Percentiles rank a stretch among this genome's conserved stretches.
These are phyloP conservation scores for Omphalea diandra DNA, from an alignment of 441 rosid species.

Conservation along the genomic window DNA sequence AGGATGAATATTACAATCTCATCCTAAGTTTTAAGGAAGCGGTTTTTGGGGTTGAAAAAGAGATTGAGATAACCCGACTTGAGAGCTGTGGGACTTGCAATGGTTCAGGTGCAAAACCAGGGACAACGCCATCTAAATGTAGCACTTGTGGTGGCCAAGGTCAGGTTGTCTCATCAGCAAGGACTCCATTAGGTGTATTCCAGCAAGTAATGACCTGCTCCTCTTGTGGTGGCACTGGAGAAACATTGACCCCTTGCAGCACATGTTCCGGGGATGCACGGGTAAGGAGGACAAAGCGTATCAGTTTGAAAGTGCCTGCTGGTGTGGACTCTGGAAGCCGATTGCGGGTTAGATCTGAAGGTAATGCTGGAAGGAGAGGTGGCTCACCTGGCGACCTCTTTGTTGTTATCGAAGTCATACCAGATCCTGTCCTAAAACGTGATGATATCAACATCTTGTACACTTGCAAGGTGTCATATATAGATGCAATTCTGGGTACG, in stretches of 20 bases:
- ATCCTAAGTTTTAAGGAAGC: slow-evolving; percentile 87
- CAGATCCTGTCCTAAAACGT: slow-evolving; percentile 82
- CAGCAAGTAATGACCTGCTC: slow-evolving; percentile 97
- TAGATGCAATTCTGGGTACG: slow-evolving; percentile 90
- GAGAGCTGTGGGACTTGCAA: slow-evolving; percentile 84
- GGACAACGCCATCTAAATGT: slow-evolving; percentile 78
- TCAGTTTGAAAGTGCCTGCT: slow-evolving; percentile 88
- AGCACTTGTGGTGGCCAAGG: slow-evolving; percentile 96
- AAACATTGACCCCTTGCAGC: slow-evolving; percentile 70
- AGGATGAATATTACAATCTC: slow-evolving; percentile 86
- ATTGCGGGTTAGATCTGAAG: slow-evolving; percentile 88
- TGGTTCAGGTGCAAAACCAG: slow-evolving; percentile 91
- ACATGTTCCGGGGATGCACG: slow-evolving; percentile 93
- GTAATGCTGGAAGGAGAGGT: slow-evolving; percentile 89
- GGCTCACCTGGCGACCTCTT: slow-evolving; percentile 93
- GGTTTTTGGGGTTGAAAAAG: slow-evolving; percentile 88
- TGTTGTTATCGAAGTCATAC: slow-evolving; percentile 76
- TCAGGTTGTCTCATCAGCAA: slow-evolving; percentile 83
- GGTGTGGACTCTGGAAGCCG: slow-evolving; percentile 97
- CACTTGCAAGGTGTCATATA: slow-evolving; percentile 83
- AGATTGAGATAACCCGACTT: slow-evolving; percentile 87
- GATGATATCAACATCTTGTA: slow-evolving; percentile 82
- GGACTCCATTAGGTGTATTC: slow-evolving; percentile 95
- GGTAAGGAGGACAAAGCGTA: slow-evolving; percentile 79
- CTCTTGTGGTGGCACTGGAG: slow-evolving; percentile 77